Percentiles rank a stretch among this genome's conserved stretches.
Evolutionary conservation across 805 yeast species (phyloP).

Genomic region (Spathaspora hagerdaliae): DNA sequence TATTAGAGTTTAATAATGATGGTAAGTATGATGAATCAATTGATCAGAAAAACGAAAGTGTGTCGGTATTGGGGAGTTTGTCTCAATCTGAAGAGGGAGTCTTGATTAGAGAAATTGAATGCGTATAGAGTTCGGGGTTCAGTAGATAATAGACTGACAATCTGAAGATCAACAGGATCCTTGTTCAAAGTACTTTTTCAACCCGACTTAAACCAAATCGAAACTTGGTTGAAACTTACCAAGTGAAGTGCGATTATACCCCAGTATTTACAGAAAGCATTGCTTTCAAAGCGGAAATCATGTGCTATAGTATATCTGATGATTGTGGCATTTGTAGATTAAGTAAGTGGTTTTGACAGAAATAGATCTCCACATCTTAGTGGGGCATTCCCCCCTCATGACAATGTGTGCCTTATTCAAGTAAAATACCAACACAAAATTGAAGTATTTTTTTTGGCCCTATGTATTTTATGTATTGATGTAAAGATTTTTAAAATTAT

Average conservation of each 20-base stretch:
- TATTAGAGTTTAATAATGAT: slow-evolving; percentile 47
- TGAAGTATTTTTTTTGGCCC: too few relatives aligned
- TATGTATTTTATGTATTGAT: neutral
- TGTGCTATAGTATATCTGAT: neutral
- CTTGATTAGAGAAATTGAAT: slow-evolving; percentile 53
- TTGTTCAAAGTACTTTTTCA: neutral
- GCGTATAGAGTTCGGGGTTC: neutral
- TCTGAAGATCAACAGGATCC: neutral
- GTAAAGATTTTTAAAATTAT: neutral
- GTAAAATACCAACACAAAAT: too few relatives aligned
- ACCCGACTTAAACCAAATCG: too few relatives aligned
- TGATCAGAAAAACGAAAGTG: slow-evolving; percentile 47
- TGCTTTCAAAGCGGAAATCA: too few relatives aligned
- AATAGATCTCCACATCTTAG: neutral
- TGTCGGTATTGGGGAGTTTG: slow-evolving; percentile 50
- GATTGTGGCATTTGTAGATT: neutral
- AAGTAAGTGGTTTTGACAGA: neutral
- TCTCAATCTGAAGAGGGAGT: slow-evolving; percentile 67
- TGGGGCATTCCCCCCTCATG: too few relatives aligned
- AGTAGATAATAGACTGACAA: neutral
- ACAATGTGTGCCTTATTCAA: too few relatives aligned
- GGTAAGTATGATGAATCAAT: slow-evolving; percentile 17
- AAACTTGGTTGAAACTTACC: too few relatives aligned
- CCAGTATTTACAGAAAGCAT: too few relatives aligned
- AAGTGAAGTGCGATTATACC: too few relatives aligned